phyloP scores from a whole-genome alignment of 2,329 filamentous ascomycete species.

The Anisogramma anomala region DNA sequence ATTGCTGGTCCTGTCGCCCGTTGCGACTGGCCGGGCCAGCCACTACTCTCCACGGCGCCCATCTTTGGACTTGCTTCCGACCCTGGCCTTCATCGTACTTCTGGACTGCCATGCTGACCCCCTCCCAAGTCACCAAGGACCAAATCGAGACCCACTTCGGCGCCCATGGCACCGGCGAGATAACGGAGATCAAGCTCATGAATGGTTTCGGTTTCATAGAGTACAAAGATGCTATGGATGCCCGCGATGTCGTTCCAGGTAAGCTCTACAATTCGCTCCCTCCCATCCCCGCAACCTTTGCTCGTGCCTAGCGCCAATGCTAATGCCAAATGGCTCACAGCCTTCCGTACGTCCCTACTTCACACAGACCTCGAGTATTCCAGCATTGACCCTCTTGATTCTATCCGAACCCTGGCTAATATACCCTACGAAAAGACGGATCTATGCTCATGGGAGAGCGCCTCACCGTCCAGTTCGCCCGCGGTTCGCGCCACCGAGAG shows the following conservation, averaged over 20 bases:
- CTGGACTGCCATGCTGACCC: constrained; percentile 6
- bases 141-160: constrained; percentile 94
- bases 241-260: constrained; percentile 96
- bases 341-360: constrained; percentile 45
- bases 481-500: constrained; percentile 57
- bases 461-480: constrained; percentile 94
- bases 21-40: background rate
- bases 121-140: constrained; percentile 72
- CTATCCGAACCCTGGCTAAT: constrained; percentile 26
- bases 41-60: constrained; percentile 3
- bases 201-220: constrained; percentile 99
- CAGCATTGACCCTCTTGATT: constrained; percentile 16
- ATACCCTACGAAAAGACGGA: constrained; percentile 56
- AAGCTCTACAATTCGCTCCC: constrained; percentile 28
- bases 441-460: constrained; percentile 97
- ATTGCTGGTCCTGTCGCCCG: background rate
- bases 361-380: constrained; percentile 24
- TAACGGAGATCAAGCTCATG: constrained; percentile 99
- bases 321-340: constrained; percentile 28
- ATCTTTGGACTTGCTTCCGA: constrained; percentile 11
- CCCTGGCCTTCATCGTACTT: background rate
- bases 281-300: constrained; percentile 16
- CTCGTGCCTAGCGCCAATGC: constrained; percentile 8
- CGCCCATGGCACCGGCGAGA: constrained; percentile 91
- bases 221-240: constrained; percentile 97